Conservation (phyloP, 192 early-diverging fungal genomes). For the Backusella parvicylindrica region DNA sequence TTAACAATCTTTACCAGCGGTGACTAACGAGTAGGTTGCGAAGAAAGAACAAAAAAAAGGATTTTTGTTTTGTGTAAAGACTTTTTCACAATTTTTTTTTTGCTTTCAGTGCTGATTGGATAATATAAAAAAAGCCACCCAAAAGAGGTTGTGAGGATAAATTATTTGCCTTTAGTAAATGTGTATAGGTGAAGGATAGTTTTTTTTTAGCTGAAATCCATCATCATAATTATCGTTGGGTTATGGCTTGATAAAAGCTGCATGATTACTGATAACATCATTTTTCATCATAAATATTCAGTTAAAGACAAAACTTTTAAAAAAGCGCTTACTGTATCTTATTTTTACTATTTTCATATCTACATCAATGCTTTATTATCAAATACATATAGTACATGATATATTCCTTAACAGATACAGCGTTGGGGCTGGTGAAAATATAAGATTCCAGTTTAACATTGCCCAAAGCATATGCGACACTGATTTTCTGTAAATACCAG, state of each 20-base stretch:
- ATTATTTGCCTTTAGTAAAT: background rate
- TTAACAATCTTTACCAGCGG: slow-evolving; percentile 21
- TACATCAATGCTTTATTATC: background rate
- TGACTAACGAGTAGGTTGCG: slow-evolving; percentile 27
- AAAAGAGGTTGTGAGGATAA: background rate
- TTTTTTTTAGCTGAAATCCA: too few relatives aligned
- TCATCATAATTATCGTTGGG: too few relatives aligned
- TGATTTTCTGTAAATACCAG: background rate
- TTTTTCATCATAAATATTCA: background rate
- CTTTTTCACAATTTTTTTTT: slow-evolving; percentile 16
- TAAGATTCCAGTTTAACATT: background rate
- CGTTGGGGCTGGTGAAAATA: background rate
- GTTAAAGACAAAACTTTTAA: background rate
- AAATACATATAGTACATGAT: background rate
- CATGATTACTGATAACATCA: background rate
- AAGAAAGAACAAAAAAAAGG: background rate
- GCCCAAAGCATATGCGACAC: background rate
- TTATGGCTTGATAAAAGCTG: background rate
- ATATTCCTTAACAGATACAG: too few relatives aligned
- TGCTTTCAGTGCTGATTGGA: slow-evolving; percentile 3
- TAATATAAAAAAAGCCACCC: slow-evolving; percentile 12
- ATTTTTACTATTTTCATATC: background rate
- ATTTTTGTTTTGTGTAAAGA: slow-evolving; percentile 7
- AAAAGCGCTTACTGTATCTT: background rate
- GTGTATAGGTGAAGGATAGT: too few relatives aligned